phyloP scores from a whole-genome alignment of 106 monocot genomes.

The Agapanthus africanus region DNA sequence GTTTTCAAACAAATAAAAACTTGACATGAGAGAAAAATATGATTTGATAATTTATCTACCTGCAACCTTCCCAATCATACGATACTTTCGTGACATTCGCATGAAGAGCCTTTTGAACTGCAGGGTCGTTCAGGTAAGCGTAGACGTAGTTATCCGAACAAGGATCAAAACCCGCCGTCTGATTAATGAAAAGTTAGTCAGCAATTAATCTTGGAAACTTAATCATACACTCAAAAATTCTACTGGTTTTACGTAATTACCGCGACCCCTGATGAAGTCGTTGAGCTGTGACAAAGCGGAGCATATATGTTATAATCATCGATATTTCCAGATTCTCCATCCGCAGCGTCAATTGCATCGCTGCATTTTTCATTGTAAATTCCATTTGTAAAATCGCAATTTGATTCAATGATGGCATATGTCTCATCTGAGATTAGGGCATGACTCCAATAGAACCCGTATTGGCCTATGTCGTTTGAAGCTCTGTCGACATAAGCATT shows the following conservation, averaged over 20 bases:
- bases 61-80: constrained; percentile 2
- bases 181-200: too few relatives aligned
- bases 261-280: neutral
- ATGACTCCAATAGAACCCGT: constrained; percentile 33
- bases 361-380: neutral
- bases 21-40: neutral
- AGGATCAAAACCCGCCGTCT: constrained; percentile 11
- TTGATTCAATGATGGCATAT: neutral
- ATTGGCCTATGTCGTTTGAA: neutral
- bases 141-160: constrained; percentile 7
- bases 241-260: too few relatives aligned
- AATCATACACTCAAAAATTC: too few relatives aligned
- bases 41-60: constrained; percentile 1
- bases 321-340: constrained; percentile 2
- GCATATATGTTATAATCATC: constrained; percentile 46
- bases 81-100: constrained; percentile 3
- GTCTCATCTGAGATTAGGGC: constrained; percentile 31
- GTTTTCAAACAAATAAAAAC: too few relatives aligned
- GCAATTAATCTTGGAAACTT: too few relatives aligned
- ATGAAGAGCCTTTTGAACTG: constrained; percentile 11
- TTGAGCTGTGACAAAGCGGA: constrained; percentile 20
- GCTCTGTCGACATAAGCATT: constrained; percentile 20
- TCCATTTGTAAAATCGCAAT: constrained; percentile 12
- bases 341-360: neutral
- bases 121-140: constrained; percentile 1